Percentiles rank a stretch among this genome's conserved stretches.
Evolutionary conservation across 225 moss, liverwort and hornwort species (phyloP).

Genomic region (Physcomitrium patens): DNA sequence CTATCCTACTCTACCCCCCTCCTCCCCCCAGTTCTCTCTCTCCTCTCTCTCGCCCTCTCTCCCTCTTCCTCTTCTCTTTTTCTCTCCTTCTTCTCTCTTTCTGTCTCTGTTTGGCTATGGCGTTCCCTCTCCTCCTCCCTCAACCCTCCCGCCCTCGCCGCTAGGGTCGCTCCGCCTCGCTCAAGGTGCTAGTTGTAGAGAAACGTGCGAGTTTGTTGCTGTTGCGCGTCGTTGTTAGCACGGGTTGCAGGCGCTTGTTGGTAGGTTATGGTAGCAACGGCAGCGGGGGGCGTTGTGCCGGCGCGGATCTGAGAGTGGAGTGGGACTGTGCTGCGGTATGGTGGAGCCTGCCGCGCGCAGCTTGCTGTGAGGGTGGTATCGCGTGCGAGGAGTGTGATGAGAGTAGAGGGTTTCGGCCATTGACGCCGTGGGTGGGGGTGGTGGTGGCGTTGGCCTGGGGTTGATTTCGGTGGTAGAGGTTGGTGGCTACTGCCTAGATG

Average conservation of each 20-base stretch:
- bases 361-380: not conserved
- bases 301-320: conserved; percentile 45
- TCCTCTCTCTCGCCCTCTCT: not conserved
- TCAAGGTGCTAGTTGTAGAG: not conserved
- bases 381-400: conserved; percentile 8
- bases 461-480: not conserved
- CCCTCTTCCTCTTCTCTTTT: no score
- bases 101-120: conserved; percentile 42
- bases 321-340: conserved; percentile 16
- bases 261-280: conserved; percentile 45
- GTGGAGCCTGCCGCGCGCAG: not conserved
- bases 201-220: not conserved
- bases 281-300: conserved; percentile 34
- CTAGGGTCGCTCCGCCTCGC: conserved; percentile 19
- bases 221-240: not conserved
- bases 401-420: conserved; percentile 16
- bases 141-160: not conserved
- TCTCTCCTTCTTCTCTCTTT: no score
- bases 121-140: conserved; percentile 4
- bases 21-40: no score
- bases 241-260: not conserved
- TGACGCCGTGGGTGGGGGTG: not conserved
- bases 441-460: conserved; percentile 27
- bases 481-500: not conserved
- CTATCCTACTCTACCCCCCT: no score